A percentile compares a stretch with the other conserved stretches of the same genome.
Evolutionary conservation across 495 filamentous ascomycete species (phyloP).

Genomic region (Astrothelium subdiscretum): DNA sequence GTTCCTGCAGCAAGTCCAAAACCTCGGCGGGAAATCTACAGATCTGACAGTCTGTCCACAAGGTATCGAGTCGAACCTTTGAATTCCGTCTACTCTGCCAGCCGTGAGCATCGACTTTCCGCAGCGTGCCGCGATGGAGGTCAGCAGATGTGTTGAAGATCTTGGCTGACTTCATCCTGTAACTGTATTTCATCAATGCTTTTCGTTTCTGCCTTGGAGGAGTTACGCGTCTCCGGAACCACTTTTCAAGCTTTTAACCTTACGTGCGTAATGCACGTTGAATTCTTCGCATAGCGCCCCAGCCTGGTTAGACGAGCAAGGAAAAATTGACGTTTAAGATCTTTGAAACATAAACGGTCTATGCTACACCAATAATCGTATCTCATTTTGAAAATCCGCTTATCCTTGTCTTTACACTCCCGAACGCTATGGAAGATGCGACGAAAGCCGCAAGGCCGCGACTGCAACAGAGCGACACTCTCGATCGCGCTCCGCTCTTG

Average conservation of each 20-base stretch:
- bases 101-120: not conserved
- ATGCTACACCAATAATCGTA: not conserved
- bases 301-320: not conserved
- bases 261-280: too few species aligned
- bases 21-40: not conserved
- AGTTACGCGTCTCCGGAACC: not conserved
- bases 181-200: not conserved
- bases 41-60: not conserved
- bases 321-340: not conserved
- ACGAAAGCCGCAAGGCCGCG: not conserved
- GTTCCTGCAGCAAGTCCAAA: not conserved
- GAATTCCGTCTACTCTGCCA: not conserved
- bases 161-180: not conserved
- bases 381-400: not conserved
- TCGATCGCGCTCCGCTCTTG: not conserved
- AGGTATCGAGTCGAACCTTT: not conserved
- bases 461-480: not conserved
- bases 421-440: not conserved
- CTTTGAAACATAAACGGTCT: not conserved
- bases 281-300: not conserved
- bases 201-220: not conserved
- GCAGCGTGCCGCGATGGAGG: not conserved
- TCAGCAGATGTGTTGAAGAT: not conserved
- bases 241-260: not conserved
- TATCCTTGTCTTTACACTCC: not conserved